Percentiles rank a stretch among this genome's conserved stretches.
phyloP scores from a whole-genome alignment of 2,329 filamentous ascomycete species.

The Pseudocercospora fijiensis region DNA sequence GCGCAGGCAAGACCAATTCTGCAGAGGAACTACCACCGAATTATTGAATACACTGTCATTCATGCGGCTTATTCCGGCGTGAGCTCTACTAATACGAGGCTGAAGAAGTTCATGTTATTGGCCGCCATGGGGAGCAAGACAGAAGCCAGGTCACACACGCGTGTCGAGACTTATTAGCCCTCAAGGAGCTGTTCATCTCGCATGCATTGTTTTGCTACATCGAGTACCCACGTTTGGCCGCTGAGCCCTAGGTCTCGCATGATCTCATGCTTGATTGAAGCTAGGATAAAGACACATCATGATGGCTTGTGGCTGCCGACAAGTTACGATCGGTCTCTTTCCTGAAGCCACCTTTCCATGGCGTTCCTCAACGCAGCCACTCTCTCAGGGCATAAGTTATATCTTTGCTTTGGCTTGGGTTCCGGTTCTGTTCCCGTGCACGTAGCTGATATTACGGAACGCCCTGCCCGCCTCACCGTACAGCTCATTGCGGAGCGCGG shows the following conservation, averaged over 20 bases:
- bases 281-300: too few species aligned
- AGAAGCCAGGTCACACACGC: too few species aligned
- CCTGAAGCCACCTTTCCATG: too few species aligned
- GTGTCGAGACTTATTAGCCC: too few species aligned
- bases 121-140: background rate
- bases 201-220: background rate
- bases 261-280: background rate
- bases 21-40: too few species aligned
- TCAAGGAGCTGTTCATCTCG: background rate
- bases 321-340: too few species aligned
- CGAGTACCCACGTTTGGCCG: background rate
- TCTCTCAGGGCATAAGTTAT: slow-evolving; percentile 29
- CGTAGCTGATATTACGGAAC: slow-evolving; percentile 55
- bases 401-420: slow-evolving; percentile 52
- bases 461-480: slow-evolving; percentile 55
- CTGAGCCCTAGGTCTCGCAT: background rate
- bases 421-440: slow-evolving; percentile 49
- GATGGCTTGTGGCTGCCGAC: too few species aligned
- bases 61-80: background rate
- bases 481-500: slow-evolving; percentile 52
- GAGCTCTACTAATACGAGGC: background rate
- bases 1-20: too few species aligned
- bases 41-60: background rate
- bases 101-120: background rate
- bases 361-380: too few species aligned